Percentiles rank a stretch among this genome's conserved stretches.
These are phyloP conservation scores for Oxytropis ochrocephala DNA, from an alignment of 306 rosid species.

Conservation along the genomic window DNA sequence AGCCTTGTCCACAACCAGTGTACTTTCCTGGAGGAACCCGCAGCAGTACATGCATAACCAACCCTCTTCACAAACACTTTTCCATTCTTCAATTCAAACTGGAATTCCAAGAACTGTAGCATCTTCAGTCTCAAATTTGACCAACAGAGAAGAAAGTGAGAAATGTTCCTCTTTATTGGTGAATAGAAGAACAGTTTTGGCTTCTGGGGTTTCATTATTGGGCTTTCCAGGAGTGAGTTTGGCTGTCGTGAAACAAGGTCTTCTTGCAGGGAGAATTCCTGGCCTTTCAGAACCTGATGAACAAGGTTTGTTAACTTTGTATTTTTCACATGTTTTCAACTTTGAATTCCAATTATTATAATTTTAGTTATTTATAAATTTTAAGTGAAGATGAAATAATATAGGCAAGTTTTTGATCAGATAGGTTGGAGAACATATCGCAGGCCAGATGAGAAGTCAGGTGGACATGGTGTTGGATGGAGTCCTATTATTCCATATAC, in stretches of 20 bases:
- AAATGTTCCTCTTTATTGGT: constrained; percentile 28
- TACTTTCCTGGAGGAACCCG: constrained; percentile 37
- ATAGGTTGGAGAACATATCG: constrained; percentile 99
- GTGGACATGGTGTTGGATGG: constrained; percentile 99
- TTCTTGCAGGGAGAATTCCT: constrained; percentile 86
- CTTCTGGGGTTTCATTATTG: constrained; percentile 58
- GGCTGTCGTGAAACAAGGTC: constrained; percentile 88
- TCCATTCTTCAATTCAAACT: constrained; percentile 24
- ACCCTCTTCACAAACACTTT: constrained; percentile 16
- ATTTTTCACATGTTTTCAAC: neutral
- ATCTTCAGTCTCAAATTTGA: constrained; percentile 21
- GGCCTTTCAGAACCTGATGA: constrained; percentile 92
- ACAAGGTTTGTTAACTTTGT: constrained; percentile 54
- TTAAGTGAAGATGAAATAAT: constrained; percentile 22
- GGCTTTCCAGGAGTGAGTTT: constrained; percentile 49
- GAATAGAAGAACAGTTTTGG: constrained; percentile 63
- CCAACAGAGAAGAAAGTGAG: constrained; percentile 25
- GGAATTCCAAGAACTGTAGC: constrained; percentile 25
- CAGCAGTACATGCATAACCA: constrained; percentile 19
- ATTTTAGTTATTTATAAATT: neutral
- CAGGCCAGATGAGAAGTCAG: constrained; percentile 96
- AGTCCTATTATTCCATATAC: constrained; percentile 93
- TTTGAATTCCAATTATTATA: neutral
- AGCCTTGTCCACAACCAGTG: constrained; percentile 38
- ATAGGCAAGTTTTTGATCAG: constrained; percentile 54